phyloP scores from a whole-genome alignment of 306 rosid species.

The Dryas octopetala region DNA sequence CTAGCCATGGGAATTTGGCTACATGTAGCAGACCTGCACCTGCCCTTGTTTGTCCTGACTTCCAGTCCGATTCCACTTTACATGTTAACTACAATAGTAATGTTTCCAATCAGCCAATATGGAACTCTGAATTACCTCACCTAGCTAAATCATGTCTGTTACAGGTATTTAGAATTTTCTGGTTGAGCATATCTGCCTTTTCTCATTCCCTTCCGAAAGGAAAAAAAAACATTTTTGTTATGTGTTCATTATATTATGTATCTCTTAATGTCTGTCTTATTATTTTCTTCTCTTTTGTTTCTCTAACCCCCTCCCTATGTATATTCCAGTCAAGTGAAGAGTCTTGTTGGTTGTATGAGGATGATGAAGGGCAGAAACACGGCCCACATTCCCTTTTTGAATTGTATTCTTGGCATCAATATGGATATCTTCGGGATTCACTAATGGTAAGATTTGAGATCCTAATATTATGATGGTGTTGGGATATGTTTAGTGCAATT shows the following conservation, averaged over 20 bases:
- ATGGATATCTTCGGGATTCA: conserved; percentile 73
- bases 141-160: conserved; percentile 34
- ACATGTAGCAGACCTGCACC: conserved; percentile 33
- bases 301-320: neutral
- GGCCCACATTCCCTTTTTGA: conserved; percentile 83
- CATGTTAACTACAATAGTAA: conserved; percentile 25
- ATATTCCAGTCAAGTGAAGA: conserved; percentile 53
- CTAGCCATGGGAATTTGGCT: conserved; percentile 38
- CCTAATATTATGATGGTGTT: conserved; percentile 5
- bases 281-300: conserved; percentile 4
- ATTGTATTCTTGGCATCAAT: conserved; percentile 69
- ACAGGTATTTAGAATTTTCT: conserved; percentile 11
- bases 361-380: conserved; percentile 60
- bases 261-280: conserved; percentile 7
- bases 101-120: conserved; percentile 27
- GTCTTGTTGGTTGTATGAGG: conserved; percentile 80
- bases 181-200: neutral
- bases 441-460: conserved; percentile 54
- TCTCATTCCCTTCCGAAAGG: neutral
- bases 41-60: conserved; percentile 32
- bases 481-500: conserved; percentile 9
- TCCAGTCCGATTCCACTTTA: conserved; percentile 34
- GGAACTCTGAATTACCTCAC: conserved; percentile 27
- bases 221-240: too few species aligned
- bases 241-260: neutral